phyloP scores from a whole-genome alignment of 192 early-diverging fungal species.

The Podila clonocystis region DNA sequence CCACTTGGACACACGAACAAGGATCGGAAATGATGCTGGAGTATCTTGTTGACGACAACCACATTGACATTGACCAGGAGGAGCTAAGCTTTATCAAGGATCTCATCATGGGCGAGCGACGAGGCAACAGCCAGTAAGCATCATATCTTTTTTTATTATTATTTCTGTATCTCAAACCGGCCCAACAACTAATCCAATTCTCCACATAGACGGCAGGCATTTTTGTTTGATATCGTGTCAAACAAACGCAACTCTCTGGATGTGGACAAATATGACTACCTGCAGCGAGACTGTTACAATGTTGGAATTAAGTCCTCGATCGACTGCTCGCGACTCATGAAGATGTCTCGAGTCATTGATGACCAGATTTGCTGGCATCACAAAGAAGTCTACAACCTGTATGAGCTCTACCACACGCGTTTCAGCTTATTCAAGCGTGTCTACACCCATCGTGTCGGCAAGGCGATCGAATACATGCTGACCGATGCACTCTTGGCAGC shows the following conservation, averaged over 20 bases:
- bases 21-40: constrained; percentile 90
- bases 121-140: constrained; percentile 50
- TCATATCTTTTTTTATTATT: background rate
- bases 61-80: constrained; percentile 71
- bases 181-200: background rate
- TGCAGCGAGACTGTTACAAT: constrained; percentile 85
- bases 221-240: constrained; percentile 96
- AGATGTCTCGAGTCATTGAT: constrained; percentile 85
- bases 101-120: constrained; percentile 72
- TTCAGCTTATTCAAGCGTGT: constrained; percentile 84
- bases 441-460: constrained; percentile 87
- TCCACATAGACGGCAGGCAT: constrained; percentile 55
- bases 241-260: constrained; percentile 95
- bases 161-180: background rate
- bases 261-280: constrained; percentile 93
- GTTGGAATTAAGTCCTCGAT: constrained; percentile 65
- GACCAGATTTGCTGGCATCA: constrained; percentile 90
- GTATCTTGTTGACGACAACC: constrained; percentile 75
- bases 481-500: constrained; percentile 88
- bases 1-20: constrained; percentile 78
- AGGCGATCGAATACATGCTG: constrained; percentile 91
- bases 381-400: constrained; percentile 91
- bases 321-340: constrained; percentile 74
- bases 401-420: constrained; percentile 86
- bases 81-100: constrained; percentile 74